Percentiles rank a stretch among this genome's conserved stretches.
phyloP scores from a whole-genome alignment of 1,139 yeast genomes.

The Geotrichum bryndzae region DNA sequence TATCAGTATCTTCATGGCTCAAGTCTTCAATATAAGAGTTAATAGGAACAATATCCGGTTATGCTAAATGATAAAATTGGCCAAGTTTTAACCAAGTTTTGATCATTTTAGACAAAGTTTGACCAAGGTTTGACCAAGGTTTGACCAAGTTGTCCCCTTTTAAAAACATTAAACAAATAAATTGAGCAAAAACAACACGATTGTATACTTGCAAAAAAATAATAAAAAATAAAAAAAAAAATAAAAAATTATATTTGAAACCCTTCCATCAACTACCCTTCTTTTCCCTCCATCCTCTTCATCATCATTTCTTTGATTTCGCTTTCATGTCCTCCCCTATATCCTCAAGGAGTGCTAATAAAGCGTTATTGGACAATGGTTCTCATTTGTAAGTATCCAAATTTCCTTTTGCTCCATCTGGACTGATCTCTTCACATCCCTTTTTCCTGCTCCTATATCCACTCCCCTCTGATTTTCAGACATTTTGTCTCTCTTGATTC shows the following conservation, averaged over 20 bases:
- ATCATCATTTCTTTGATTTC: not conserved
- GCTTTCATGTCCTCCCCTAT: not conserved
- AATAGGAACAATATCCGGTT: too few relatives aligned
- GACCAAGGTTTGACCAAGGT: not conserved
- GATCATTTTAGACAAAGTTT: not conserved
- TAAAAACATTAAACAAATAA: not conserved
- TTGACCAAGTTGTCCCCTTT: not conserved
- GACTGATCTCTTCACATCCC: not conserved
- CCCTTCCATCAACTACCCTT: not conserved
- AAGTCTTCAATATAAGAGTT: not conserved
- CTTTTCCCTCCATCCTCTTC: not conserved
- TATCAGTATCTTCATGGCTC: not conserved
- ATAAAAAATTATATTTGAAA: not conserved
- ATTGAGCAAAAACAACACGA: not conserved
- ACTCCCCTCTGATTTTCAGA: not conserved
- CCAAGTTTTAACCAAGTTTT: too few relatives aligned
- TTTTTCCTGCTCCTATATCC: not conserved
- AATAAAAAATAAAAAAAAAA: too few relatives aligned
- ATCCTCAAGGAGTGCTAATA: not conserved
- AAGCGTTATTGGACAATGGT: not conserved
- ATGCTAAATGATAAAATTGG: too few relatives aligned
- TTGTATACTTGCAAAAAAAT: not conserved
- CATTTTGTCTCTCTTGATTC: not conserved
- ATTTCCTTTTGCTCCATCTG: not conserved
- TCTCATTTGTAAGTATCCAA: not conserved